Evolutionary conservation across 805 yeast genomes (phyloP).

Genomic region (Nakazawaea holstii): DNA sequence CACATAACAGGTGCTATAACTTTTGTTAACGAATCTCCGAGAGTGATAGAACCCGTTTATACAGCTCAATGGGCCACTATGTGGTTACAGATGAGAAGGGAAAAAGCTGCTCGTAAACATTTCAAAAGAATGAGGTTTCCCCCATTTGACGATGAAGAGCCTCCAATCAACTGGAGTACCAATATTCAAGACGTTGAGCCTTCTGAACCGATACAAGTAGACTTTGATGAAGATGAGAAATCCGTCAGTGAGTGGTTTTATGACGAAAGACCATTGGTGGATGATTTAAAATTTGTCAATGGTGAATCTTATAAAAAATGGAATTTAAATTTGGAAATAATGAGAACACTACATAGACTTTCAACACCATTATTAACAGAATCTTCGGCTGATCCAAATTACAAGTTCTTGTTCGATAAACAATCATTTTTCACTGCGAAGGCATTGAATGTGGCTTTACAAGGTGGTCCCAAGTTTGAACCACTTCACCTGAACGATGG

Average conservation of each 20-base stretch:
- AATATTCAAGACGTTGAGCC: constrained; percentile 70
- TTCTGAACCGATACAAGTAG: constrained; percentile 62
- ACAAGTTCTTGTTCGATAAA: constrained; percentile 68
- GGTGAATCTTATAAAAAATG: constrained; percentile 78
- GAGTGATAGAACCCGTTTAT: constrained; percentile 89
- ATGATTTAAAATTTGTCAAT: constrained; percentile 48
- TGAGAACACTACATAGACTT: constrained; percentile 62
- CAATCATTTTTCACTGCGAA: constrained; percentile 86
- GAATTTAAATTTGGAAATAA: constrained; percentile 54
- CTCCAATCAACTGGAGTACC: constrained; percentile 80
- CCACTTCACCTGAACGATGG: constrained; percentile 61
- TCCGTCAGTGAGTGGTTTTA: constrained; percentile 72
- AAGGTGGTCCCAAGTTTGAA: constrained; percentile 96
- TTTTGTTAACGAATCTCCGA: constrained; percentile 86
- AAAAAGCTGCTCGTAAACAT: constrained; percentile 83
- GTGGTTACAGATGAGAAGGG: constrained; percentile 92
- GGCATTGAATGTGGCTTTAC: constrained; percentile 78
- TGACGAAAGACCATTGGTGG: constrained; percentile 69
- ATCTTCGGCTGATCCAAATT: constrained; percentile 45
- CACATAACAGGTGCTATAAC: constrained; percentile 94
- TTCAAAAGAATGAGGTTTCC: constrained; percentile 93
- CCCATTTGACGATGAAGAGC: constrained; percentile 96
- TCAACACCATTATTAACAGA: constrained; percentile 69
- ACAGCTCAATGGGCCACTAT: constrained; percentile 92
- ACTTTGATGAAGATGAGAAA: constrained; percentile 62